phyloP scores from a whole-genome alignment of 257 asterid species.

The Solanum virginianum region DNA sequence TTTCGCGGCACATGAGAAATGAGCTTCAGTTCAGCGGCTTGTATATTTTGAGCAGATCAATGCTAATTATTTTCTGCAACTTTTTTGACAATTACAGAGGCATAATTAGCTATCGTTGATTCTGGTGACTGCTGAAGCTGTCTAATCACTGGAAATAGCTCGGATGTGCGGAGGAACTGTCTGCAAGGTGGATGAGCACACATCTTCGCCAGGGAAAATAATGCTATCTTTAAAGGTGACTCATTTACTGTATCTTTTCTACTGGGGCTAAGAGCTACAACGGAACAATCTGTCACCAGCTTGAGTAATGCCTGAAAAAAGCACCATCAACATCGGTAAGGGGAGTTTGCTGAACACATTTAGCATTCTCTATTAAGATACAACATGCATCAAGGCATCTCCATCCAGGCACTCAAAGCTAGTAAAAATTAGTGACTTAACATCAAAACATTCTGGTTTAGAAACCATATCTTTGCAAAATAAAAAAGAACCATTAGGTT shows the following conservation, averaged over 20 bases:
- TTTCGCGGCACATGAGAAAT: neutral
- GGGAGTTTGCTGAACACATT: neutral
- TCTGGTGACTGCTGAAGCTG: constrained; percentile 90
- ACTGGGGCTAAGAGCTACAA: constrained; percentile 61
- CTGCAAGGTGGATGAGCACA: constrained; percentile 85
- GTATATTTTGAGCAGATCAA: neutral
- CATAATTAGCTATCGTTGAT: constrained; percentile 76
- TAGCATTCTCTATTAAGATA: neutral
- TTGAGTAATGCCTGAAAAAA: constrained; percentile 65
- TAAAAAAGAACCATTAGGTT: neutral
- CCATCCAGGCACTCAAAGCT: neutral
- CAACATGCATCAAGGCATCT: neutral
- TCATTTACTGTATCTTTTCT: constrained; percentile 57
- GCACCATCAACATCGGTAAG: neutral
- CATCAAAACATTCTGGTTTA: neutral
- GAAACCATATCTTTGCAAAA: neutral
- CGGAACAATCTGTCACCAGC: constrained; percentile 75
- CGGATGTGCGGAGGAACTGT: constrained; percentile 67
- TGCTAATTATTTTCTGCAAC: constrained; percentile 32
- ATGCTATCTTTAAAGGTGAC: constrained; percentile 81
- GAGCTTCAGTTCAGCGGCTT: neutral
- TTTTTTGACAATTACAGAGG: constrained; percentile 52
- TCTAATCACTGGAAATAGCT: constrained; percentile 53
- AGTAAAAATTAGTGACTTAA: neutral
- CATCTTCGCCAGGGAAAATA: constrained; percentile 87